Base-by-base conservation (phyloP, 2,329 filamentous ascomycete species). In the Paraphoma sp. region DNA sequence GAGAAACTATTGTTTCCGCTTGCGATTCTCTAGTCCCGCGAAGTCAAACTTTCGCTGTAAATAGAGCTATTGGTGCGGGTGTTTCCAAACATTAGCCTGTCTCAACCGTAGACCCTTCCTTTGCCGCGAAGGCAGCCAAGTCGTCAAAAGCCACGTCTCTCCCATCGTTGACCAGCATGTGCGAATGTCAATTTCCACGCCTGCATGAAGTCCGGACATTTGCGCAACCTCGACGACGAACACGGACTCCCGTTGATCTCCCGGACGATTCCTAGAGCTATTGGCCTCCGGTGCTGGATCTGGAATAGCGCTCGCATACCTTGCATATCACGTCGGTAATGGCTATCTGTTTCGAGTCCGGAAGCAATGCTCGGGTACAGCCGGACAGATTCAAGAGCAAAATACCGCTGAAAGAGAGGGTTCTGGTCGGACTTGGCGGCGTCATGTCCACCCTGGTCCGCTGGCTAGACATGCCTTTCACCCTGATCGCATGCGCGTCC, bases 211-310 rank as follows among this genome's bases (percentile, higher is more conserved):
- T 28, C 44, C 40, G 36, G 33, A 53, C 10, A 10, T 14, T 36
- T 36, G 33, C 33, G 33, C 33, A 36, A 36, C 17, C 12, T 45
- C 18, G 7, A 30, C 9, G 12, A 45, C 43, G 12, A 33, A 45
- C 50, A 52, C 44, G 18, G 23, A 12, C 51, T 9, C 36, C 18
- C 36, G 51, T 17, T 43, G 44, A 53, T 48, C 51, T 53, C 44
- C 44, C 51, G 51, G 23, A 12, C 9, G 44, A 53, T 48, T 44
- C 2, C 42, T 44, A 33, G 51, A 11, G 45, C 51, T 31, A 40
- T 42, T 8, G 12, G 40, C 16, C 31, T 45, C 17, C 42, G 16
- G 7, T 33, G n/a, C 31, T 44, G 33, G 8, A 51, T 40, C 5
- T 2, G 28, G 44, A 33, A 46, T 46, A 46, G 44, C n/a, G 42